Evolutionary conservation across 169 alveolate genomes (phyloP).

Genomic region (Besnoitia besnoiti): DNA sequence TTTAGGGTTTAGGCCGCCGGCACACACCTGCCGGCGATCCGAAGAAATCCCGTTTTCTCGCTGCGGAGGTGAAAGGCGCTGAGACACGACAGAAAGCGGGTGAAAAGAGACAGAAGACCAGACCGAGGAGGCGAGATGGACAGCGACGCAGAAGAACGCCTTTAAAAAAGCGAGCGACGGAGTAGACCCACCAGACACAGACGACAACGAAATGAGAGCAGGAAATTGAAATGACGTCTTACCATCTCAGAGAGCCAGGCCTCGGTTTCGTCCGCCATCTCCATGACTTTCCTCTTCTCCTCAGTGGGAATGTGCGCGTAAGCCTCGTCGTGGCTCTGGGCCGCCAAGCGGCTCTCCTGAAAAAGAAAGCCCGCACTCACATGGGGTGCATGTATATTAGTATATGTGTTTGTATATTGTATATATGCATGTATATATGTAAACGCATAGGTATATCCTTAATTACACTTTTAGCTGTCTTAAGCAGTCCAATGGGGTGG

Average conservation of each 20-base stretch:
- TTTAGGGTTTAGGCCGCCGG: no score
- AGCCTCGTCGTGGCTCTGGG: constrained; percentile 33
- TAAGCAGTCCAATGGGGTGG: no score
- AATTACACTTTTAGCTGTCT: no score
- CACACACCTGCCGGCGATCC: no score
- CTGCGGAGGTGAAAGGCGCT: no score
- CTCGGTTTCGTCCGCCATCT: constrained; percentile 14
- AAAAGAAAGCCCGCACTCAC: not conserved
- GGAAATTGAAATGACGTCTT: not conserved
- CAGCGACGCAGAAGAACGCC: not conserved
- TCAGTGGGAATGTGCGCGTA: constrained; percentile 28
- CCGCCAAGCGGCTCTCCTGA: constrained; percentile 32
- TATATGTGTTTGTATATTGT: no score
- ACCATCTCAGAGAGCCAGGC: constrained; percentile 40
- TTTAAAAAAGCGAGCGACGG: not conserved
- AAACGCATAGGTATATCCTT: no score
- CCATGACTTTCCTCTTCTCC: constrained; percentile 3
- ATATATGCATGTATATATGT: no score
- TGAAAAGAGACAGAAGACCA: not conserved
- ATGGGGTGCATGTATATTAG: not conserved
- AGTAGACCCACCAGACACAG: not conserved
- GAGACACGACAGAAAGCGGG: not conserved
- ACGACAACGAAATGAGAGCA: not conserved
- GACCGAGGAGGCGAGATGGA: not conserved
- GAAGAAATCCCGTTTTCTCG: no score